A percentile compares a stretch with the other conserved stretches of the same genome.
Evolutionary conservation across 257 asterid species (phyloP).

Genomic region (Penstemon eatonii): DNA sequence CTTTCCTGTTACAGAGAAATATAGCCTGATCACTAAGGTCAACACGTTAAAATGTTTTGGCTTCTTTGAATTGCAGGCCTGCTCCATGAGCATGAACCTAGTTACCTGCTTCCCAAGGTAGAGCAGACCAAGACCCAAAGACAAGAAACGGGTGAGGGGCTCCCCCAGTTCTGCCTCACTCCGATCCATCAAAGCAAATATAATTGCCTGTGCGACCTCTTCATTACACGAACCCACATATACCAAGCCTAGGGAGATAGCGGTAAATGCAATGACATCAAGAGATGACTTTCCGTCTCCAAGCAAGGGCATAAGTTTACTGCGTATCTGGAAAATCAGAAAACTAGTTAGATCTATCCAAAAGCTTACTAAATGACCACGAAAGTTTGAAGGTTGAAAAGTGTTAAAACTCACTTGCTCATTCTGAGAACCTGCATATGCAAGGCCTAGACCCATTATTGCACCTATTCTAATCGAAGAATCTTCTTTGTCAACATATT

Average conservation of each 20-base stretch:
- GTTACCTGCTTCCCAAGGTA: constrained; percentile 95
- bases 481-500: constrained; percentile 75
- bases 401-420: constrained; percentile 55
- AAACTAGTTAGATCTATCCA: constrained; percentile 21
- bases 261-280: constrained; percentile 90
- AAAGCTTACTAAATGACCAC: not conserved
- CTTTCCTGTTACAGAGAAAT: constrained; percentile 52
- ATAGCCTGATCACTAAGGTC: constrained; percentile 20
- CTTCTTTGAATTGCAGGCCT: too few species aligned
- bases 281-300: constrained; percentile 75
- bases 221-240: constrained; percentile 91
- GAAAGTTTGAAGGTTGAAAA: constrained; percentile 4
- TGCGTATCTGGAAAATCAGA: constrained; percentile 54
- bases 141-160: constrained; percentile 77
- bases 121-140: constrained; percentile 92
- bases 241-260: constrained; percentile 82
- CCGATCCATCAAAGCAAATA: constrained; percentile 83
- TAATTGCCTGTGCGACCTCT: constrained; percentile 88
- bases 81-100: not conserved
- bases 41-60: not conserved
- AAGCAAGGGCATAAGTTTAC: constrained; percentile 60
- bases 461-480: constrained; percentile 85
- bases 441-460: constrained; percentile 96
- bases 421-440: constrained; percentile 92
- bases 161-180: constrained; percentile 85